Conservation (phyloP, 2,329 filamentous ascomycete genomes). For the Exophiala oligosperma region DNA sequence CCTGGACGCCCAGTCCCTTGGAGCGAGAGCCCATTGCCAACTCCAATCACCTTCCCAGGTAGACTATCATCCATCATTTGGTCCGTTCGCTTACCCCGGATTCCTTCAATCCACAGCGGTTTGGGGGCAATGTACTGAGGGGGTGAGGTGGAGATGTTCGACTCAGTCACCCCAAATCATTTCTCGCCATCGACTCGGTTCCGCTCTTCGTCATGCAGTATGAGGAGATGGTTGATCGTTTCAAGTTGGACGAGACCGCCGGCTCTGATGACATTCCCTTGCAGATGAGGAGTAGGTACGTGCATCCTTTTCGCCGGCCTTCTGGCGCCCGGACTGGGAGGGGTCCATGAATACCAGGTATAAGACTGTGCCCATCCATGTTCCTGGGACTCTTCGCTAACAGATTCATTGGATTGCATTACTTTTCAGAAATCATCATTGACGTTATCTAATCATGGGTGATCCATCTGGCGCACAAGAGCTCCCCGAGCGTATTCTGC, state of each 20-base stretch:
- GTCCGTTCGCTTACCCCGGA: constrained; percentile 13
- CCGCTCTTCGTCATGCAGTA: constrained; percentile 4
- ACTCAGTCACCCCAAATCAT: constrained; percentile 5
- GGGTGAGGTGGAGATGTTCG: constrained; percentile 16
- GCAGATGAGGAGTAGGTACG: constrained; percentile 12
- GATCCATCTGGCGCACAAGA: constrained; percentile 20
- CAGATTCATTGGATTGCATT: background rate
- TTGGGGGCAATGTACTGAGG: constrained; percentile 1
- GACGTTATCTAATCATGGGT: constrained; percentile 11
- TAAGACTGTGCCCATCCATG: background rate
- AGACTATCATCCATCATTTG: background rate
- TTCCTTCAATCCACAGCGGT: constrained; percentile 2
- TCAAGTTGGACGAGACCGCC: background rate
- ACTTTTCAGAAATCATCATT: background rate
- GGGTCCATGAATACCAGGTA: background rate
- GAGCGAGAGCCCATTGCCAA: background rate
- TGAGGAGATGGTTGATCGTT: constrained; percentile 2
- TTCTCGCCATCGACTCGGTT: constrained; percentile 2
- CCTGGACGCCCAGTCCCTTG: too few species aligned
- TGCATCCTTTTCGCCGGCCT: constrained; percentile 20
- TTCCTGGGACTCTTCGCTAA: background rate
- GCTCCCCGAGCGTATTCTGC: constrained; percentile 19
- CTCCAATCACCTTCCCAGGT: background rate
- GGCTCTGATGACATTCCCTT: background rate
- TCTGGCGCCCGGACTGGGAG: background rate